phyloP scores from a whole-genome alignment of 441 rosid species.

The Melianthus villosus region DNA sequence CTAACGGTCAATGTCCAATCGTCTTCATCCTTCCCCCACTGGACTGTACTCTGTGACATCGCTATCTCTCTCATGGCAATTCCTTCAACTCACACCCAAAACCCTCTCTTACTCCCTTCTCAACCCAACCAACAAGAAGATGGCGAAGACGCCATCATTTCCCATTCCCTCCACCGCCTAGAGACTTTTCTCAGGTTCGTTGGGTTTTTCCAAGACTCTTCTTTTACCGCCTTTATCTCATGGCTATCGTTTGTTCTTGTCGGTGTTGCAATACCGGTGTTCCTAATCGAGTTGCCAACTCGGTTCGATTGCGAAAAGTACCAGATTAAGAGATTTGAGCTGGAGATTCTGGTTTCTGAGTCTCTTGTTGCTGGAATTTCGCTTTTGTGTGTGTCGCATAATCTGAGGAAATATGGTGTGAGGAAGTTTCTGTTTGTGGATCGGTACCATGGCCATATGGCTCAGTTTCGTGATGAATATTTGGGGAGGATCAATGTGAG shows the following conservation, averaged over 20 bases:
- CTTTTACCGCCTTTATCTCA: conserved; percentile 13
- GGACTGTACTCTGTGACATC: too few relatives aligned
- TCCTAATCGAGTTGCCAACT: conserved; percentile 9
- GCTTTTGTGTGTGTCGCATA: conserved; percentile 25
- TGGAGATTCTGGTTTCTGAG: conserved; percentile 17
- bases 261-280: conserved; percentile 17
- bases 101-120: too few relatives aligned
- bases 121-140: too few relatives aligned
- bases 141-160: conserved; percentile 14
- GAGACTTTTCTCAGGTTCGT: conserved; percentile 22
- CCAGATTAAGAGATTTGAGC: conserved; percentile 16
- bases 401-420: conserved; percentile 30
- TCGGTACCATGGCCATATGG: conserved; percentile 17
- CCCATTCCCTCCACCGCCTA: conserved; percentile 19
- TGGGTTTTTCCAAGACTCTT: conserved; percentile 24
- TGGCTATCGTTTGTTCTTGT: conserved; percentile 22
- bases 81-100: too few relatives aligned
- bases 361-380: conserved; percentile 20
- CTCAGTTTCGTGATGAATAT: conserved; percentile 18
- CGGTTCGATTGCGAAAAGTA: conserved; percentile 10
- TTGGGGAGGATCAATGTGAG: conserved; percentile 22
- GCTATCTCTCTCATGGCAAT: too few relatives aligned
- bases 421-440: conserved; percentile 36
- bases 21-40: too few relatives aligned
- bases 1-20: too few relatives aligned